Conservation (phyloP, 1,284 basidiomycete species). For the Cryptococcus sp. region DNA sequence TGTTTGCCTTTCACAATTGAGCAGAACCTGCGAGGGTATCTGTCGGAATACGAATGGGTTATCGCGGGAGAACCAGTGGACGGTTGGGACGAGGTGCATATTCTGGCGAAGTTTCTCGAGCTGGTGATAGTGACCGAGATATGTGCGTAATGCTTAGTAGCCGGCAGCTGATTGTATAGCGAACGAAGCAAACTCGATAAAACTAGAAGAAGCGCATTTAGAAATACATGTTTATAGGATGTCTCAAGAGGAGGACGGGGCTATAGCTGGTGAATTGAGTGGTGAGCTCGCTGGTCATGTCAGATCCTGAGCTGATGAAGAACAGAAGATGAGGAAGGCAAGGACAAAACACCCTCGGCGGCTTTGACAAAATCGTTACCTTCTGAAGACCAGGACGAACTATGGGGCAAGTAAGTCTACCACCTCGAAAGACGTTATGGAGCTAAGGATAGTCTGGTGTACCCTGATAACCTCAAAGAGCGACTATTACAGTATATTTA, state of each 20-base stretch:
- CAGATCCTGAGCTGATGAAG: no score
- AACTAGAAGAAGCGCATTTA: not conserved
- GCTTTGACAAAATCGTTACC: constrained; percentile 84
- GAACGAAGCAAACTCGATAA: not conserved
- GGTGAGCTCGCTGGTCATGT: not conserved
- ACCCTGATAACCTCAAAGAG: constrained; percentile 81
- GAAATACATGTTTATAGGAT: not conserved
- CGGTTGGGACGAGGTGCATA: not conserved
- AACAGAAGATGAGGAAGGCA: constrained; percentile 61
- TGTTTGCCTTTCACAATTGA: not conserved
- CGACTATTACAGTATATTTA: constrained; percentile 89
- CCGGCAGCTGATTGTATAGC: not conserved
- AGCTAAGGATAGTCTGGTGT: constrained; percentile 63
- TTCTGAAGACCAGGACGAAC: constrained; percentile 72
- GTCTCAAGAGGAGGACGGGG: not conserved
- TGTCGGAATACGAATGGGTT: not conserved
- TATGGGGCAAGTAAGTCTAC: constrained; percentile 62
- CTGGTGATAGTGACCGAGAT: not conserved
- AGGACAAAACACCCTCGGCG: constrained; percentile 72
- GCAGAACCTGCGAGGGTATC: not conserved
- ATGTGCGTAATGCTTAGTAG: not conserved
- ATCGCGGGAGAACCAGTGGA: not conserved
- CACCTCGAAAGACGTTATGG: constrained; percentile 45
- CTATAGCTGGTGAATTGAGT: not conserved
- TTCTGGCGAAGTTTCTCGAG: not conserved